Base-by-base conservation (phyloP, 768 basidiomycete genomes). In the Mycena albidolilacea region DNA sequence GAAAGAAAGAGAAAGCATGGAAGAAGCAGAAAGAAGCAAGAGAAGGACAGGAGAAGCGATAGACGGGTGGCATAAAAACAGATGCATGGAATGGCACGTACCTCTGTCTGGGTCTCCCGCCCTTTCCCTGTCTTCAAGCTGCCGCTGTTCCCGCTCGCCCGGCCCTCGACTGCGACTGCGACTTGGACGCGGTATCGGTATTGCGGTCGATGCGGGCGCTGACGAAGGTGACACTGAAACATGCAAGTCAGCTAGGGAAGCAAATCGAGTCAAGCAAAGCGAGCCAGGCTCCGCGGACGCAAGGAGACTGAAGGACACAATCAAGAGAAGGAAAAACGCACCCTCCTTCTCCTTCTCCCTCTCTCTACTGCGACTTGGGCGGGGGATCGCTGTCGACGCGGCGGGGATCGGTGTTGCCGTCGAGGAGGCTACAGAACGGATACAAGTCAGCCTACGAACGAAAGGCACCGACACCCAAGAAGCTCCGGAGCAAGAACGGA, bases 151-250 rank as follows among this genome's bases (percentile, higher is more conserved):
- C 58, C 63, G n/a, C 38, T 41, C 48, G 38, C 35, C 39, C 41
- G 54, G 43, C 0, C 52, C 39, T 37, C 50, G 61, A n/a, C 66
- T 72, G 30, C 52, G 52, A 15, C 59, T 61, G 10, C 23, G 58
- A 11, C 30, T 30, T 30, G 30, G 30, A 30, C 30, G 4, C 5
- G 57, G 65, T 58, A 15, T 35, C 15, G 54, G 19, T 7, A 35
- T 17, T 21, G 52, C 8, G 9, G 55, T 4, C 4, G 12, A 1
- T 15, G 21, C 4, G 6, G 23, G 10, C 21, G 64, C 17, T 7
- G 50, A 21, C 23, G 62, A 48, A 5, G 44, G 7, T 2, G 62
- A 50, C 9, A 19, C 30, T 30, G 30, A 30, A 30, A 30, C 30
- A 30, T 30, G 30, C 30, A 30, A 30, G 30, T 30, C 30, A 30